Percentiles rank a stretch among this genome's conserved stretches.
These are phyloP conservation scores for Pythium oligandrum DNA, from an alignment of 352 stramenopile genomes.

Conservation along the genomic window DNA sequence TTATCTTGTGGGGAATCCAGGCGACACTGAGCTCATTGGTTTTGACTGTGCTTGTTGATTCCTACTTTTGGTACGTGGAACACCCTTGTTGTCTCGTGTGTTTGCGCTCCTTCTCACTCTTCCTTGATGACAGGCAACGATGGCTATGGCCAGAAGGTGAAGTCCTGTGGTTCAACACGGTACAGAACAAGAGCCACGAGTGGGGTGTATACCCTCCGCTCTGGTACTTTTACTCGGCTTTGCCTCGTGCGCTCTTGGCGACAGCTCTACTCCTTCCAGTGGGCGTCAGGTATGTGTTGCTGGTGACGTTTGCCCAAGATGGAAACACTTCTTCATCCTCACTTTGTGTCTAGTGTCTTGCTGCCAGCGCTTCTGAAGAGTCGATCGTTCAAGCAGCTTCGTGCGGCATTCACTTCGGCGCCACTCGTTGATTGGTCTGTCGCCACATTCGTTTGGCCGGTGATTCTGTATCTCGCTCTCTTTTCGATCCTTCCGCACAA, in stretches of 20 bases:
- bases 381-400: constrained; percentile 39
- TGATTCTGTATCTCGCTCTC: constrained; percentile 88
- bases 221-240: constrained; percentile 95
- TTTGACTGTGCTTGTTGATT: constrained; percentile 90
- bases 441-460: constrained; percentile 50
- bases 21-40: constrained; percentile 67
- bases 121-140: constrained; percentile 30
- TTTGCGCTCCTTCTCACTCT: not conserved
- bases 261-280: constrained; percentile 84
- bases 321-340: no score
- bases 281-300: constrained; percentile 46
- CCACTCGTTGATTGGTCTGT: constrained; percentile 51
- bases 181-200: constrained; percentile 96
- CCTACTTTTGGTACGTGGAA: constrained; percentile 84
- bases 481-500: constrained; percentile 98
- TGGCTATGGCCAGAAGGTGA: constrained; percentile 97
- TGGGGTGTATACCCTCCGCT: constrained; percentile 95
- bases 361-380: constrained; percentile 34
- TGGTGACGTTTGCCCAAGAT: not conserved
- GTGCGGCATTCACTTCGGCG: constrained; percentile 25
- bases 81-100: not conserved
- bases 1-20: constrained; percentile 78
- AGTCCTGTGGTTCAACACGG: constrained; percentile 96
- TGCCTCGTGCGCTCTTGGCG: constrained; percentile 87
- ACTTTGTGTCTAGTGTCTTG: constrained; percentile 26